Base-by-base conservation (phyloP, 306 rosid species). In the Canavalia gladiata region DNA sequence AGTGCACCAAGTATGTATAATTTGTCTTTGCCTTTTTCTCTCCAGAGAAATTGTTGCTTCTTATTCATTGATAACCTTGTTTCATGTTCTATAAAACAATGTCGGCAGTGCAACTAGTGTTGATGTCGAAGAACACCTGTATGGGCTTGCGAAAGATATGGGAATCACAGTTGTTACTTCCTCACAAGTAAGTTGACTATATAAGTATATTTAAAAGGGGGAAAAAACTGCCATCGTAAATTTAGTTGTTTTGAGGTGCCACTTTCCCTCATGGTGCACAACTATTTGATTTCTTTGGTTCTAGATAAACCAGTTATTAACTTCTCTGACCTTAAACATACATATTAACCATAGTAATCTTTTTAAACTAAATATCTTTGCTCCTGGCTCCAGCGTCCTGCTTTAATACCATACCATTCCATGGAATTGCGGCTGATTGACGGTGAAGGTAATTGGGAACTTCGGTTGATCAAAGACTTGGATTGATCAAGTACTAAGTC, bases 391-490 rank as follows among this genome's bases (percentile, higher is more conserved):
- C 89, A 93, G 97, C 91, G 97, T 59, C 97, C 97, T 77, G 97
- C 97, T 77, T 68, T 93, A 73, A 91, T 93, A 79, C 97, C 93
- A 31, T 93, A 86, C 84, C 97, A 93, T 75, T 83, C 91, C 3
- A 9, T 76, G 88, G 97, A 93, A 77, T 79, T 93, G 68, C 94
- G 97, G 82, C 86, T 93, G 52, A 87, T 93, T 29, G 97, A 93
- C 52, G 97, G 97, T 8, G 97, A 93, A 87, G 97, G 97, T 67
- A 93, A 91, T 77, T 93, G 97, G 97, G 92, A 93, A 76, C 92
- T 91, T 72, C 93, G 97, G 42, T 80, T 74, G 49, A 93, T 93
- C 81, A 83, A 87, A 86, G 87, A 86, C 25, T 54, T 86, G 83
- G 88, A 45, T 60, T 34, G 18, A 28, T 18, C 5, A 18, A 25